These are phyloP conservation scores for Oidiodendron maius DNA, from an alignment of 495 filamentous ascomycete genomes.

Conservation along the genomic window DNA sequence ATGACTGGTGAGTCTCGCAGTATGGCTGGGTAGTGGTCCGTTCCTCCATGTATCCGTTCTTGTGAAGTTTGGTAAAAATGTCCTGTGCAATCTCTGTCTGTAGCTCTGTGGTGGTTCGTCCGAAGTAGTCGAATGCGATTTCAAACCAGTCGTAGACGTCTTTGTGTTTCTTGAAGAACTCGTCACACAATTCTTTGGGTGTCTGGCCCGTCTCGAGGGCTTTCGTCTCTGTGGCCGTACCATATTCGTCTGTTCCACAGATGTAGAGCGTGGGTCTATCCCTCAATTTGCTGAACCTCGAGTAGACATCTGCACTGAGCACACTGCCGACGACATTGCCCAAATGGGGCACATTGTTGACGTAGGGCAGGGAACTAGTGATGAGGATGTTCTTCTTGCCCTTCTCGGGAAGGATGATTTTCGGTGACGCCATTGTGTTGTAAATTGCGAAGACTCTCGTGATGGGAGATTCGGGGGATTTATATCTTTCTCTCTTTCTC, in stretches of 20 bases:
- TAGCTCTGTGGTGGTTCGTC: conserved; percentile 70
- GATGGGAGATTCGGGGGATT: too few species aligned
- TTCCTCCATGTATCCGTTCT: conserved; percentile 75
- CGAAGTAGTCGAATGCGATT: conserved; percentile 79
- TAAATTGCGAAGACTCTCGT: too few species aligned
- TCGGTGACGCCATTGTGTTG: conserved; percentile 14
- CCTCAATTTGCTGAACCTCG: conserved; percentile 33
- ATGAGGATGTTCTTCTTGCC: conserved; percentile 47
- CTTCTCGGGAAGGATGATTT: conserved; percentile 36
- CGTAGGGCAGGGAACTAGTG: conserved; percentile 58
- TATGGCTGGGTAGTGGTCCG: conserved; percentile 72
- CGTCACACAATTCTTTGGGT: conserved; percentile 65
- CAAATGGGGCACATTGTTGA: conserved; percentile 94
- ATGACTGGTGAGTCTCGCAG: conserved; percentile 77
- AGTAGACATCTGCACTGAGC: conserved; percentile 74
- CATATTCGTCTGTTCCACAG: conserved; percentile 73
- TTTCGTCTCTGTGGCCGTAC: conserved; percentile 84
- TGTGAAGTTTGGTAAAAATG: conserved; percentile 71
- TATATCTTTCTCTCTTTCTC: too few species aligned
- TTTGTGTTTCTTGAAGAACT: conserved; percentile 78
- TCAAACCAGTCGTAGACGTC: conserved; percentile 86
- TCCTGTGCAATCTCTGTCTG: conserved; percentile 84
- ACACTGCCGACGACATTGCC: conserved; percentile 92
- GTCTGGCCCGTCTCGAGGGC: conserved; percentile 53
- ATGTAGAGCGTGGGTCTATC: conserved; percentile 52